Percentiles rank a stretch among this genome's conserved stretches.
These are phyloP conservation scores for Alternaria ethzedia DNA, from an alignment of 2,329 filamentous ascomycete species.

Conservation along the genomic window DNA sequence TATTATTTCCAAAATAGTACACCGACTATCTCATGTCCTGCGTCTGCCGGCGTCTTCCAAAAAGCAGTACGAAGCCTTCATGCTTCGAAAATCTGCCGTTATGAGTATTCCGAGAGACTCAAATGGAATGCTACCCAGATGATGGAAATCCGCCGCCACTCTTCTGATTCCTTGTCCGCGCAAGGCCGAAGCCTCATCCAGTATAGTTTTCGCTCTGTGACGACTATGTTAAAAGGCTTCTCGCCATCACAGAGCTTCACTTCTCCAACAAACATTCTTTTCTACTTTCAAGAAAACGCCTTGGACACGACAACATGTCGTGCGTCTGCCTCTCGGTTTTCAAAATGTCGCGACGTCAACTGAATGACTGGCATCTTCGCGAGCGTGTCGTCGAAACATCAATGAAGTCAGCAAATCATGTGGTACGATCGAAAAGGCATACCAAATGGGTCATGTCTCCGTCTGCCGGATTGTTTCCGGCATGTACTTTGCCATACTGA, in stretches of 20 bases:
- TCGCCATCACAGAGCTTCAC: rapidly evolving
- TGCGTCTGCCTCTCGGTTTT: no score
- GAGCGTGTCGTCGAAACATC: no score
- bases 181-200: neutral
- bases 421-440: no score
- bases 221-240: neutral
- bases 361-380: no score
- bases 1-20: neutral
- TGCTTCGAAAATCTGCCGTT: neutral
- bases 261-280: neutral
- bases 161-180: neutral
- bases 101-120: neutral
- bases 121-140: no score
- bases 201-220: neutral
- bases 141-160: neutral
- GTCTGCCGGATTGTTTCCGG: no score
- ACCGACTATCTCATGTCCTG: neutral
- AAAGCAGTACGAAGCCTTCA: neutral
- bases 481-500: no score
- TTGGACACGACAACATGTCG: no score
- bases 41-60: neutral
- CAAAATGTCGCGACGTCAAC: no score
- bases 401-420: no score
- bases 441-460: no score
- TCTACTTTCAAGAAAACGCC: no score